Conservation (phyloP, 2,329 filamentous ascomycete species). For the Dissoconium aciculare region DNA sequence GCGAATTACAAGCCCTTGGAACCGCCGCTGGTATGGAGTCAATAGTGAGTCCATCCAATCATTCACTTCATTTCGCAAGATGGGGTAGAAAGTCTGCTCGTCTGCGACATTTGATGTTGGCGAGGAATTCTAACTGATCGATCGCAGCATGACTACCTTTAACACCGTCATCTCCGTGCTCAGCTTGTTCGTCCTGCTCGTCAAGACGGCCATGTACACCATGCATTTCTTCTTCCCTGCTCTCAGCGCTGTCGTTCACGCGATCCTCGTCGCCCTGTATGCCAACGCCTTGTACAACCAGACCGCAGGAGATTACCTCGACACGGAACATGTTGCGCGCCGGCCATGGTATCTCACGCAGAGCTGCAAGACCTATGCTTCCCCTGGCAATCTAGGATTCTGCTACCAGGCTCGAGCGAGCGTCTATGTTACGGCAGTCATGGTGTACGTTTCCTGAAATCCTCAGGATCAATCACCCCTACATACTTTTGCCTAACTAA, state of each 20-base stretch:
- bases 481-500: neutral
- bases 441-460: constrained; percentile 44
- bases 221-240: constrained; percentile 58
- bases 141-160: constrained; percentile 51
- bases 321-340: constrained; percentile 45
- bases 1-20: constrained; percentile 51
- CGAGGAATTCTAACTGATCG: constrained; percentile 5
- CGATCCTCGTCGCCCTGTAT: constrained; percentile 47
- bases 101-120: neutral
- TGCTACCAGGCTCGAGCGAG: constrained; percentile 55
- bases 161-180: constrained; percentile 65
- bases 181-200: constrained; percentile 59
- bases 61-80: no score
- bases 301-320: constrained; percentile 56
- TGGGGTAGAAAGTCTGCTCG: no score
- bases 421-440: constrained; percentile 49
- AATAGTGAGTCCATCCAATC: constrained; percentile 45
- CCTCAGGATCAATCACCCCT: no score
- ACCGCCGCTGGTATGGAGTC: constrained; percentile 57
- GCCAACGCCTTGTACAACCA: constrained; percentile 53
- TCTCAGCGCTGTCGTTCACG: constrained; percentile 44
- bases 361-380: constrained; percentile 37
- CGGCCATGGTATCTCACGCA: constrained; percentile 63
- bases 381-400: constrained; percentile 38
- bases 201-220: constrained; percentile 54